Base-by-base conservation (phyloP, 371 early-diverging fungal genomes). In the Lichtheimia corymbifera region DNA sequence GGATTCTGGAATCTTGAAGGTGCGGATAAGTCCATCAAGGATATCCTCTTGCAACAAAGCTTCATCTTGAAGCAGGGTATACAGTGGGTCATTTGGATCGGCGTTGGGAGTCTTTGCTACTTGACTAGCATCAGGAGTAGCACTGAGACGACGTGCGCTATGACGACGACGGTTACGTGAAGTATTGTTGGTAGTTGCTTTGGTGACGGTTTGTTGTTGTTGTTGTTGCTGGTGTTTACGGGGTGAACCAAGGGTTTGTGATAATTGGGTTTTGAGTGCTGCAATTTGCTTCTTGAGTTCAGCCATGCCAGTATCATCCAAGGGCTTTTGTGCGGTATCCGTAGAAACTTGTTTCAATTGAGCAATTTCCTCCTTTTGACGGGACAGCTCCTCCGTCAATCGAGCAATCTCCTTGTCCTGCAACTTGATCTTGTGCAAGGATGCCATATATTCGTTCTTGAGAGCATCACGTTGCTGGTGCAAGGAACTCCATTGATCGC, bases 31-130 rank as follows among this genome's bases (percentile, higher is more conserved):
- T 57, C 88, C 88, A 50, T 89, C 88, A 50, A 94, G 72, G n/a
- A 96, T 82, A 73, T 94, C 95, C 30, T 89, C 94, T 28, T 89
- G 82, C 53, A 91, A 87, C 24, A 95, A 79, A 0, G 82, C 83
- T 60, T 93, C 93, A 64, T 75, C 76, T 58, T 80, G 77, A 12
- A 86, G 67, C 5, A 68, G 55, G 27, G 43, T 44, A 61, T 53
- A 61, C 28, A 61, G 42, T 43, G 53, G 53, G n/a, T 61, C 52
- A 30, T 53, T 50, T 25, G 61, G 50, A 13, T 40, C 30, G 5
- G 28, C 22, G 18, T 27, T 13, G 6, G 59, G 17, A 3, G 28
- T 20, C 5, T 50, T 58, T 40, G 51, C 25, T 6, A 42, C 15
- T 17, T 28, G 22, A 5, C 47, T n/a, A 0, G 22, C 22, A 22